phyloP scores from a whole-genome alignment of 2,329 filamentous ascomycete species.

The Xylaria sp. region DNA sequence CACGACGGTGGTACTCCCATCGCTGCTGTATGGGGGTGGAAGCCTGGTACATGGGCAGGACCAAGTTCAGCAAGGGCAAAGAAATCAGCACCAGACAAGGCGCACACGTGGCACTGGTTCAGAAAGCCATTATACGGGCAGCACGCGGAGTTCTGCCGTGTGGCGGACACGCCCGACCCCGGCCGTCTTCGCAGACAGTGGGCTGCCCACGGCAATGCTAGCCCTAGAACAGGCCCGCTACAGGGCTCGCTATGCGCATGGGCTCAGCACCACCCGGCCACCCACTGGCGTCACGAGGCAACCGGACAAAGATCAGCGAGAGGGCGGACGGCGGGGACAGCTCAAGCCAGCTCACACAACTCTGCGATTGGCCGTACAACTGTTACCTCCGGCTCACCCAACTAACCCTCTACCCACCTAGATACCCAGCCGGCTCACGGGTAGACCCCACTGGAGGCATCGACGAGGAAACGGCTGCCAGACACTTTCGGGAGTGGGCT shows the following conservation, averaged over 20 bases:
- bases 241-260: too few species aligned
- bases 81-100: not conserved
- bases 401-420: not conserved
- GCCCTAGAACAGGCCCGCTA: too few species aligned
- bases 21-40: not conserved
- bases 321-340: not conserved
- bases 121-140: not conserved
- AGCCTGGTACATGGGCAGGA: not conserved
- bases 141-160: not conserved
- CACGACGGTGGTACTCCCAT: not conserved
- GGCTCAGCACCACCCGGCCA: too few species aligned
- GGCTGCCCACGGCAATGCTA: too few species aligned
- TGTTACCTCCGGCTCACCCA: not conserved
- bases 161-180: not conserved
- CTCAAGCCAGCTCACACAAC: not conserved
- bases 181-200: not conserved
- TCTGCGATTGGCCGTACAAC: not conserved
- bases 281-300: not conserved
- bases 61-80: not conserved
- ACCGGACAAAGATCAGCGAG: not conserved
- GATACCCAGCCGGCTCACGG: not conserved
- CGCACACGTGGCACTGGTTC: not conserved
- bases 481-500: not conserved
- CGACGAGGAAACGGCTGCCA: not conserved
- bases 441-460: not conserved